Conservation (phyloP, 164 flowering plant genomes). For the Tinospora cordifolia region DNA sequence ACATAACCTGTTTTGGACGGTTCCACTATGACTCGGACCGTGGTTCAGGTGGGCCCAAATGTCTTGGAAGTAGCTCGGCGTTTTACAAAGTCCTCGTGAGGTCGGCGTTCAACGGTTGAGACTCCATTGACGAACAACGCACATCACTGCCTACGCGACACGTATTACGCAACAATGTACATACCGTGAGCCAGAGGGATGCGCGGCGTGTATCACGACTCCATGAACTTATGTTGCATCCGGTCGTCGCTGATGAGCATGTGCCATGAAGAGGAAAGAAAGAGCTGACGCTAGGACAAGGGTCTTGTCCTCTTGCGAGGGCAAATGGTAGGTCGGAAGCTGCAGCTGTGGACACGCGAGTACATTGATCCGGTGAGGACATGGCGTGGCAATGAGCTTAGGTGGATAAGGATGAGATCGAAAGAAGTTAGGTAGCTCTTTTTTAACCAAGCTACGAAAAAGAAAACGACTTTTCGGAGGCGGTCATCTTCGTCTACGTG, state of each 20-base stretch:
- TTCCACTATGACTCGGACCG: neutral
- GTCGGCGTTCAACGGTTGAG: neutral
- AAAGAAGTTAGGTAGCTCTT: neutral
- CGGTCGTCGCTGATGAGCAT: neutral
- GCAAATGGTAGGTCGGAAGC: neutral
- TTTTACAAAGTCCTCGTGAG: neutral
- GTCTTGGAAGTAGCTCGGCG: neutral
- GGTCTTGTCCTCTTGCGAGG: no score
- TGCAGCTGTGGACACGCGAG: neutral
- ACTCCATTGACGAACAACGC: no score
- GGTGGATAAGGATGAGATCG: neutral
- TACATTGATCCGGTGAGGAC: neutral
- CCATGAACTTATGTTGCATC: no score
- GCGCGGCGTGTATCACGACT: no score
- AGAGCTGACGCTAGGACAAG: no score
- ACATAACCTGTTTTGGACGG: constrained; percentile 1
- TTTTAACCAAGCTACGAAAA: no score
- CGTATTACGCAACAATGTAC: neutral
- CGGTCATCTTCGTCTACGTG: no score
- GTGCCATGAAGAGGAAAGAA: no score
- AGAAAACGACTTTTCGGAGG: no score
- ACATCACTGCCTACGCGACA: neutral
- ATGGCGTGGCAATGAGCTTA: neutral
- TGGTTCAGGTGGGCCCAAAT: neutral
- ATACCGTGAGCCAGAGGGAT: no score